Evolutionary conservation across 805 yeast species (phyloP).

Genomic region (Starmerella tilneyi): DNA sequence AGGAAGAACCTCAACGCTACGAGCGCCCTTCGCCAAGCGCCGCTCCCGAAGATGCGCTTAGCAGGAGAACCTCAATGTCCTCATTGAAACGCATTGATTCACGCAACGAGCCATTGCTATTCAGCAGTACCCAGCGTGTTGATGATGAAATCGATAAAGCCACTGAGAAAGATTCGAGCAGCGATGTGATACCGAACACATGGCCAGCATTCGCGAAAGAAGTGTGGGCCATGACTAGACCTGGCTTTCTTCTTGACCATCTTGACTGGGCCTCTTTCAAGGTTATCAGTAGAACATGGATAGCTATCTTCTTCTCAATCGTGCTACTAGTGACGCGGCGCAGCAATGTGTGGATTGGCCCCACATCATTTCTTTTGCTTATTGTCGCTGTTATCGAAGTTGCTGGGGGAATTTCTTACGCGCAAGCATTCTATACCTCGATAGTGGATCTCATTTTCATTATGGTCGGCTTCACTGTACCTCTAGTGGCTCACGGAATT

Average conservation of each 20-base stretch:
- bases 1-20: too few relatives aligned
- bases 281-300: slow-evolving; percentile 24
- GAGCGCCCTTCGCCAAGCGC: too few relatives aligned
- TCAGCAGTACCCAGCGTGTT: neutral
- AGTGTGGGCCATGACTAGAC: slow-evolving; percentile 7
- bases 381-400: slow-evolving; percentile 20
- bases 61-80: too few relatives aligned
- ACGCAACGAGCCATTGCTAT: neutral
- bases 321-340: slow-evolving; percentile 17
- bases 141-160: neutral
- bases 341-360: slow-evolving; percentile 21
- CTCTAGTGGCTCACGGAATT: slow-evolving; percentile 22
- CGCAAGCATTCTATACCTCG: slow-evolving; percentile 12
- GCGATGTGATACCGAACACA: too few relatives aligned
- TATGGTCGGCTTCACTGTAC: slow-evolving; percentile 12
- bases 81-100: neutral
- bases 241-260: slow-evolving; percentile 23
- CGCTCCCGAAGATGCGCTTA: too few relatives aligned
- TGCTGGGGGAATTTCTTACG: slow-evolving; percentile 24
- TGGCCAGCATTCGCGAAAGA: neutral
- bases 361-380: slow-evolving; percentile 20
- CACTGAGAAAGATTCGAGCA: neutral
- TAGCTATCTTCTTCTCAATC: slow-evolving; percentile 18
- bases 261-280: slow-evolving; percentile 22
- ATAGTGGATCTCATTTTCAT: slow-evolving; percentile 12